Evolutionary conservation across 2,329 filamentous ascomycete genomes (phyloP).

Genomic region (Endoconidiophora polonica): DNA sequence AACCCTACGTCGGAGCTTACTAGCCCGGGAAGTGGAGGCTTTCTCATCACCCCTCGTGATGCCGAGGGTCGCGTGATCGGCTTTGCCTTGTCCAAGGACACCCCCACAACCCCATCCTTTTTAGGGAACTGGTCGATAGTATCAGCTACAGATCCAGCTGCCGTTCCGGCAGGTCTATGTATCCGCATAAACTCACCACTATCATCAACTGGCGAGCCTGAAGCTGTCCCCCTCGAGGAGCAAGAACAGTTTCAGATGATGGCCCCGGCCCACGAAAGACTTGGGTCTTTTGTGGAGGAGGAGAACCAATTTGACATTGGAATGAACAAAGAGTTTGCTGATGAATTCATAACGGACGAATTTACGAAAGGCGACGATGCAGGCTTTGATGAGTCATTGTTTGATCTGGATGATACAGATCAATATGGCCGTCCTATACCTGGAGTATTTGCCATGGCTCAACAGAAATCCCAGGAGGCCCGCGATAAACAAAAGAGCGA

Average conservation of each 20-base stretch:
- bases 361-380: slow-evolving; percentile 29
- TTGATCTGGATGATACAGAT: slow-evolving; percentile 51
- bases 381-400: slow-evolving; percentile 56
- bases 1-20: slow-evolving; percentile 32
- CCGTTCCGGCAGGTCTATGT: slow-evolving; percentile 5
- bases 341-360: slow-evolving; percentile 22
- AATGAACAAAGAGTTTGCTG: slow-evolving; percentile 30
- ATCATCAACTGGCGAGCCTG: slow-evolving; percentile 25
- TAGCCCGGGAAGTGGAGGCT: slow-evolving; percentile 31
- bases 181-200: slow-evolving; percentile 17
- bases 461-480: slow-evolving; percentile 19
- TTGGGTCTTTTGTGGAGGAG: slow-evolving; percentile 26
- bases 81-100: slow-evolving; percentile 35
- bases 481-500: slow-evolving; percentile 7
- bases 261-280: slow-evolving; percentile 6
- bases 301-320: slow-evolving; percentile 52
- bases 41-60: slow-evolving; percentile 38
- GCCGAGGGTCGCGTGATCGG: slow-evolving; percentile 37
- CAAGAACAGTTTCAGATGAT: slow-evolving; percentile 11
- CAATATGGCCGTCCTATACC: slow-evolving; percentile 43
- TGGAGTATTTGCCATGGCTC: slow-evolving; percentile 37
- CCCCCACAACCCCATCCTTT: slow-evolving; percentile 16
- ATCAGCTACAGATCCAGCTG: not conserved
- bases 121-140: not conserved
- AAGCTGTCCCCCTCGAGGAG: slow-evolving; percentile 13